A percentile compares a stretch with the other conserved stretches of the same genome.
phyloP scores from a whole-genome alignment of 768 basidiomycete genomes.

The Pleurotus eryngii region DNA sequence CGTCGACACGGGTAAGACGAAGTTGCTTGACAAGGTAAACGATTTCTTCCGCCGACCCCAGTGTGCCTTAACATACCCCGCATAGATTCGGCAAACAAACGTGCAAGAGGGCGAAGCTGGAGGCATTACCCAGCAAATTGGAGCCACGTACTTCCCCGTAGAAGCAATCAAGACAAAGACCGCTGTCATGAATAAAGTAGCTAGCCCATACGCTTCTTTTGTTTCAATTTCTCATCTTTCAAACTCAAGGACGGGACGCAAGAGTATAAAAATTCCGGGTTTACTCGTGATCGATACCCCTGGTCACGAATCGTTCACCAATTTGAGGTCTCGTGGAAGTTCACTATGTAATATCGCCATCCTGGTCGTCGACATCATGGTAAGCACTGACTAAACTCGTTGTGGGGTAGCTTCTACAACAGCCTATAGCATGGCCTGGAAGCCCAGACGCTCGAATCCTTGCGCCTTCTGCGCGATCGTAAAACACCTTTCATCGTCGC shows the following conservation, averaged over 20 bases:
- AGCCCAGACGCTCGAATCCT: slow-evolving; percentile 95
- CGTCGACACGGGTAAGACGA: slow-evolving; percentile 99
- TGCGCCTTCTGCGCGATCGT: slow-evolving; percentile 84
- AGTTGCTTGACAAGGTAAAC: slow-evolving; percentile 89
- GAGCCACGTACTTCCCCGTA: slow-evolving; percentile 98
- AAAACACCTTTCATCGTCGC: slow-evolving; percentile 99
- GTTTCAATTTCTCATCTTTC: slow-evolving; percentile 1
- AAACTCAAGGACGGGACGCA: slow-evolving; percentile 61
- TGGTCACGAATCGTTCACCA: slow-evolving; percentile 99
- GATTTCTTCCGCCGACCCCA: background rate
- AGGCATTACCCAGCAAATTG: slow-evolving; percentile 99
- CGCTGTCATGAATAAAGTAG: slow-evolving; percentile 82
- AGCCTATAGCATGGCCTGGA: slow-evolving; percentile 83
- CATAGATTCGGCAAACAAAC: slow-evolving; percentile 97
- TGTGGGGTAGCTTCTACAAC: slow-evolving; percentile 3
- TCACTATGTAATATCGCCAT: slow-evolving; percentile 99
- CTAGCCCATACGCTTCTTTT: slow-evolving; percentile 3
- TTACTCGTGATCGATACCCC: slow-evolving; percentile 96
- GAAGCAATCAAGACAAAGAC: slow-evolving; percentile 95
- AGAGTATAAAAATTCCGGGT: slow-evolving; percentile 98
- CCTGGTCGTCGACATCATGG: slow-evolving; percentile 98
- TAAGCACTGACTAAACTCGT: slow-evolving; percentile 25
- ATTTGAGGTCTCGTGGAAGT: slow-evolving; percentile 91
- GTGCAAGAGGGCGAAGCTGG: slow-evolving; percentile 99
- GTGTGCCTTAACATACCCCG: background rate